Evolutionary conservation across 2,329 filamentous ascomycete genomes (phyloP).

Genomic region (Emergomyces pasteurianus): DNA sequence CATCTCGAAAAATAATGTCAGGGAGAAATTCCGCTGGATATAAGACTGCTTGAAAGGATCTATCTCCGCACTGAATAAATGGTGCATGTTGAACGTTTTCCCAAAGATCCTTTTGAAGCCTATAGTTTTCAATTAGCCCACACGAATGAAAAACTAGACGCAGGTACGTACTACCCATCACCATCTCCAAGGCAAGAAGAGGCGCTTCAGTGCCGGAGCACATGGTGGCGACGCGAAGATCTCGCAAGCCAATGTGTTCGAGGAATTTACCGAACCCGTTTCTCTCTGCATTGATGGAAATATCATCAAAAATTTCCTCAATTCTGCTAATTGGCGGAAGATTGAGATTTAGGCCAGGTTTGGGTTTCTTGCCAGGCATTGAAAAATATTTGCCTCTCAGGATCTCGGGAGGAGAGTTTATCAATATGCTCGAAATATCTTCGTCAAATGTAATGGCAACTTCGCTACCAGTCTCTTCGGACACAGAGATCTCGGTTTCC

Average conservation of each 20-base stretch:
- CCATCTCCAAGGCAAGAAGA: slow-evolving; percentile 50
- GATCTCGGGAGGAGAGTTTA: slow-evolving; percentile 10
- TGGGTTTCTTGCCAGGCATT: slow-evolving; percentile 9
- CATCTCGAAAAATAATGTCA: slow-evolving; percentile 45
- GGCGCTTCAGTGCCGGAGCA: slow-evolving; percentile 71
- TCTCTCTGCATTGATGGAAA: slow-evolving; percentile 29
- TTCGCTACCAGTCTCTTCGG: neutral
- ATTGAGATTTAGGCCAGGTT: slow-evolving; percentile 17
- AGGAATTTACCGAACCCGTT: slow-evolving; percentile 26
- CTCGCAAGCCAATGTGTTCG: slow-evolving; percentile 21
- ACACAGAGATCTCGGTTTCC: neutral
- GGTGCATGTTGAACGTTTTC: slow-evolving; percentile 35
- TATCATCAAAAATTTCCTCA: slow-evolving; percentile 38
- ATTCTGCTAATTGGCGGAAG: slow-evolving; percentile 38
- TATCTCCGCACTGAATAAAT: slow-evolving; percentile 53
- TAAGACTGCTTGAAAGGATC: slow-evolving; percentile 53
- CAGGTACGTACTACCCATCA: slow-evolving; percentile 35
- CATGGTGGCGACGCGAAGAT: slow-evolving; percentile 53
- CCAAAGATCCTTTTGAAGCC: slow-evolving; percentile 23
- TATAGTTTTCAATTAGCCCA: slow-evolving; percentile 6
- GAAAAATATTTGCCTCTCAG: slow-evolving; percentile 9
- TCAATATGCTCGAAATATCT: slow-evolving; percentile 1
- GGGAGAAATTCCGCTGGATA: slow-evolving; percentile 48
- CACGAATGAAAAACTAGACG: neutral
- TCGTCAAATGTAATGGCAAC: neutral